phyloP scores from a whole-genome alignment of 495 filamentous ascomycete species.

The Penicillium macrosclerotiorum region DNA sequence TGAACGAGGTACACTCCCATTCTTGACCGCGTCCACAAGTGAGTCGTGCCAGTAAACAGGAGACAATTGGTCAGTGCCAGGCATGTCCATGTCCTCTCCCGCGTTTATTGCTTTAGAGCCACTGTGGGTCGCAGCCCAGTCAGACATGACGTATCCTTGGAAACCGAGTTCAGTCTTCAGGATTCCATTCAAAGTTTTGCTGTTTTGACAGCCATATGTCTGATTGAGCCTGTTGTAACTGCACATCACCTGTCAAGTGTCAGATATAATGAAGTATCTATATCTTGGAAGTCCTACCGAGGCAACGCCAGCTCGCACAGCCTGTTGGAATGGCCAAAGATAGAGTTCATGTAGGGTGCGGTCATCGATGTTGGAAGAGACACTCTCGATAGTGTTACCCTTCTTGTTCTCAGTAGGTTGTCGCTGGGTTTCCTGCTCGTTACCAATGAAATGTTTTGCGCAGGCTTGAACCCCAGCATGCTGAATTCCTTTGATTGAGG shows the following conservation, averaged over 20 bases:
- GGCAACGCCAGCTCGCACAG: slow-evolving; percentile 57
- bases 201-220: slow-evolving; percentile 63
- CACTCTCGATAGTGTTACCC: slow-evolving; percentile 32
- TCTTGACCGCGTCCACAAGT: slow-evolving; percentile 38
- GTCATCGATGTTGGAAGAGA: slow-evolving; percentile 59
- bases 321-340: slow-evolving; percentile 70
- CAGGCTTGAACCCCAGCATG: slow-evolving; percentile 52
- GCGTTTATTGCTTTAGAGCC: slow-evolving; percentile 51
- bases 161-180: slow-evolving; percentile 66
- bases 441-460: slow-evolving; percentile 56
- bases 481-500: slow-evolving; percentile 54
- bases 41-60: background rate
- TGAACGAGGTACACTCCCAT: slow-evolving; percentile 58
- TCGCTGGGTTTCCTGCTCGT: too few species aligned
- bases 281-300: too few species aligned
- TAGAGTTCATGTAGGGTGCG: slow-evolving; percentile 78
- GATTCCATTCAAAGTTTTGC: slow-evolving; percentile 57
- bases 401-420: too few species aligned
- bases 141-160: slow-evolving; percentile 63
- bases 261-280: too few species aligned
- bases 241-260: too few species aligned
- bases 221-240: slow-evolving; percentile 67
- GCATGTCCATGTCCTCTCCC: slow-evolving; percentile 62
- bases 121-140: slow-evolving; percentile 62
- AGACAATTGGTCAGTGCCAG: slow-evolving; percentile 27